Evolutionary conservation across 768 basidiomycete genomes (phyloP), one percentile per base, ranked within the genome.

Genomic region (Phanerochaete sordida): DNA sequence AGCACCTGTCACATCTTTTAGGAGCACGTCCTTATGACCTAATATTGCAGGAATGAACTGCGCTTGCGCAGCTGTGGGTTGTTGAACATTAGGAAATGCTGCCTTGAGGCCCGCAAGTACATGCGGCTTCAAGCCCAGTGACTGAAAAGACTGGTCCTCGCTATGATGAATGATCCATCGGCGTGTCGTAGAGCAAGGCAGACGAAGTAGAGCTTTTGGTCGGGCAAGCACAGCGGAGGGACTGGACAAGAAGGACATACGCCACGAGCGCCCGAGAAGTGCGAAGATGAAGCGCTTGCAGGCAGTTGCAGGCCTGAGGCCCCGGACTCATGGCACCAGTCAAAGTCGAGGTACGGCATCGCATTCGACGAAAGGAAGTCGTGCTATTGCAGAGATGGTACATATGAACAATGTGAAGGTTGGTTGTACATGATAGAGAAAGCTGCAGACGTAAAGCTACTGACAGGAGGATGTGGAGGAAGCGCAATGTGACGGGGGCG

Each of bases 1-100:
- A 47, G 85, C 83, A 4, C 91, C 90, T n/a, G 90, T 89, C 26
- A 75, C 74, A 62, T 90, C 90, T 62, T 82, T 85, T 56, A 92
- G 65, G 15, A 91, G 71, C 19, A 91, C 76, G 69, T 91, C 85
- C 65, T 80, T 79, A 7, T 78, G 79, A 21, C 69, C 68, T 30
- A 86, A 60, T 9, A 90, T 76, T 19, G 84, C 88, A 2, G 83
- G 81, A 58, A 91, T 85, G 56, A 91, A 81, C 54, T 74, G 73
- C 45, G 70, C 74, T 68, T 92, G 90, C 31, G 80, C 79, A 13
- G 74, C 70, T 0, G 90, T 91, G 2, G 89, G 87, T 37, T 70
- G 59, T 60, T 73, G 69, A 28, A 91, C 77, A 55, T 78, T 74
- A 1, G 88, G 88, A 71, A 90, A 91, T 16, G 88, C 86, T 15